These are phyloP conservation scores for Mycocentrospora acerina DNA, from an alignment of 2,329 filamentous ascomycete genomes.

Conservation along the genomic window DNA sequence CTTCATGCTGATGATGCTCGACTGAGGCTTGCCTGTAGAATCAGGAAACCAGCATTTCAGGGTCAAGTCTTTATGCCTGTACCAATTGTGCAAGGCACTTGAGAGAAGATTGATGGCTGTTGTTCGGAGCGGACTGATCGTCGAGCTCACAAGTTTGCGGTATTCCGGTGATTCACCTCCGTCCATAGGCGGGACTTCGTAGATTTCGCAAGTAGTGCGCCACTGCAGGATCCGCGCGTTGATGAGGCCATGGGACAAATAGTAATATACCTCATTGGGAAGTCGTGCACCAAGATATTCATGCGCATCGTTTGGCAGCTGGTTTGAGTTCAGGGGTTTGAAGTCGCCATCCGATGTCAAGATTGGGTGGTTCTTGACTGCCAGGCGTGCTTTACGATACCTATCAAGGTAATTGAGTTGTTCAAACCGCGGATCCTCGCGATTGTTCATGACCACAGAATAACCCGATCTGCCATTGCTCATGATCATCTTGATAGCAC, in stretches of 20 bases:
- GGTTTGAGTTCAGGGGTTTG: slow-evolving; percentile 69
- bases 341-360: slow-evolving; percentile 77
- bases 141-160: slow-evolving; percentile 71
- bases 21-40: slow-evolving; percentile 33
- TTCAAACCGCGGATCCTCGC: slow-evolving; percentile 72
- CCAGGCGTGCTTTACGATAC: slow-evolving; percentile 82
- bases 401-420: slow-evolving; percentile 79
- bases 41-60: slow-evolving; percentile 78
- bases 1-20: slow-evolving; percentile 63
- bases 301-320: slow-evolving; percentile 79
- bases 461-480: slow-evolving; percentile 67
- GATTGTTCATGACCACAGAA: slow-evolving; percentile 72
- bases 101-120: slow-evolving; percentile 77
- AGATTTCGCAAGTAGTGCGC: slow-evolving; percentile 76
- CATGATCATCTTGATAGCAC: slow-evolving; percentile 77
- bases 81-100: slow-evolving; percentile 78
- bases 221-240: slow-evolving; percentile 77
- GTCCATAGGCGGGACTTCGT: slow-evolving; percentile 82
- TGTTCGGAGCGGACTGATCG: slow-evolving; percentile 73
- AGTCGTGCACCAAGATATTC: slow-evolving; percentile 88
- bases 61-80: slow-evolving; percentile 74
- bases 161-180: slow-evolving; percentile 80
- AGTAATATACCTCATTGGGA: slow-evolving; percentile 87
- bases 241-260: slow-evolving; percentile 80
- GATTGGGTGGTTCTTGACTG: slow-evolving; percentile 83